Evolutionary conservation across 768 basidiomycete species (phyloP).

Genomic region (Psilocybe subaeruginosa): DNA sequence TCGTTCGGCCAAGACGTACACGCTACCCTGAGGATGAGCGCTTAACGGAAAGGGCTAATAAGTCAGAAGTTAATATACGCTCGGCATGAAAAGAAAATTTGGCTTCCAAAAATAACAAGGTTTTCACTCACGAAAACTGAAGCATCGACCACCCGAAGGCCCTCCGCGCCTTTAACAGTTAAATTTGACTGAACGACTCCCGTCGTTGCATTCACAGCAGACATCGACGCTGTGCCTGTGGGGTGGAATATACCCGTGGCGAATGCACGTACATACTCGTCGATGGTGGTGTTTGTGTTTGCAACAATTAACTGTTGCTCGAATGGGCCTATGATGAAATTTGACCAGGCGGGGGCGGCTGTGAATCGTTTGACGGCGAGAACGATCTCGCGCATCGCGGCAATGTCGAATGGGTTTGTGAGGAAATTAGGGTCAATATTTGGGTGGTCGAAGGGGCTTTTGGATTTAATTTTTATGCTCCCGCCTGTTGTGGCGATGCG

Average conservation of each 20-base stretch:
- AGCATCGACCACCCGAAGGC: constrained; percentile 43
- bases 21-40: constrained; percentile 33
- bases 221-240: constrained; percentile 36
- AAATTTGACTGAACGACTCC: constrained; percentile 42
- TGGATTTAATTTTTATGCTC: background rate
- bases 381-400: constrained; percentile 28
- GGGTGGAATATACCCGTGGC: constrained; percentile 31
- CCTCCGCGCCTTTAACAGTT: constrained; percentile 33
- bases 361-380: constrained; percentile 26
- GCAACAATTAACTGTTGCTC: constrained; percentile 24
- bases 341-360: constrained; percentile 27
- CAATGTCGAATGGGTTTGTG: constrained; percentile 31
- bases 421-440: constrained; percentile 54
- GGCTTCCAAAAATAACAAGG: too few relatives aligned
- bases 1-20: constrained; percentile 35
- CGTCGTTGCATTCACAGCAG: constrained; percentile 22
- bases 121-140: constrained; percentile 7
- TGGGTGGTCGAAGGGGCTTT: constrained; percentile 32
- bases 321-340: constrained; percentile 28
- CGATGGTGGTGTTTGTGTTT: constrained; percentile 19
- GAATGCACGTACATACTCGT: constrained; percentile 17
- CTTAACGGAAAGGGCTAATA: constrained; percentile 20
- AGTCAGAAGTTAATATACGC: background rate
- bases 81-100: background rate
- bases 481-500: background rate